Evolutionary conservation across 352 stramenopile species (phyloP).

Genomic region (Phytophthora melonis): DNA sequence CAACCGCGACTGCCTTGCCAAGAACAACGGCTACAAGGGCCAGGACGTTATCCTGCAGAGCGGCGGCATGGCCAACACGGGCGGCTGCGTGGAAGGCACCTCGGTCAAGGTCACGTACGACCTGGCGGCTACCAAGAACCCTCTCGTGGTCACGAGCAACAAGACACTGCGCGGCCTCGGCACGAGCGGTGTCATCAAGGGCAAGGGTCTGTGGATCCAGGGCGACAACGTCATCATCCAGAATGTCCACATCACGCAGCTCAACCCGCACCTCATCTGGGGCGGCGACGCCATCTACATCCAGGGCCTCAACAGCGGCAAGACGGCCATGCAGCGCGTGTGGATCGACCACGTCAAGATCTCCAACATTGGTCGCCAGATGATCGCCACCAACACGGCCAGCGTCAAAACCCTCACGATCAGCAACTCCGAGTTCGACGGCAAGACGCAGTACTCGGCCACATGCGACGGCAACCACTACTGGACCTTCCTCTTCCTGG

Average conservation of each 20-base stretch:
- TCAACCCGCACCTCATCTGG: not conserved
- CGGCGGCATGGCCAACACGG: constrained; percentile 60
- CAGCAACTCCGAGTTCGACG: not conserved
- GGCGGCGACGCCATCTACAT: not conserved
- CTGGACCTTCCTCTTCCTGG: constrained; percentile 1
- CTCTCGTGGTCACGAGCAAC: constrained; percentile 40
- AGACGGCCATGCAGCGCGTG: not conserved
- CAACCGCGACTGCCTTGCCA: constrained; percentile 51
- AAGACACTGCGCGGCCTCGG: constrained; percentile 53
- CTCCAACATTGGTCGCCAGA: not conserved
- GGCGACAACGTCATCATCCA: constrained; percentile 2
- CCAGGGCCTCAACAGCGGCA: not conserved
- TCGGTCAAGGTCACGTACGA: constrained; percentile 37
- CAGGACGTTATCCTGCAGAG: constrained; percentile 65
- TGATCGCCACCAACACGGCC: not conserved
- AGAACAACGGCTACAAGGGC: constrained; percentile 62
- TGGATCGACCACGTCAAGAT: constrained; percentile 1
- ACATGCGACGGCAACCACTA: constrained; percentile 3
- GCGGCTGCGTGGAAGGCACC: constrained; percentile 50
- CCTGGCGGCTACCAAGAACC: constrained; percentile 24
- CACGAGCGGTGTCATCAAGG: constrained; percentile 42
- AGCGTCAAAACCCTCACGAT: not conserved
- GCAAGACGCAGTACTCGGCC: not conserved
- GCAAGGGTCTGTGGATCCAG: not conserved
- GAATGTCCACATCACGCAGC: constrained; percentile 1